phyloP scores from a whole-genome alignment of 169 alveolate genomes.

The Theileria equi region DNA sequence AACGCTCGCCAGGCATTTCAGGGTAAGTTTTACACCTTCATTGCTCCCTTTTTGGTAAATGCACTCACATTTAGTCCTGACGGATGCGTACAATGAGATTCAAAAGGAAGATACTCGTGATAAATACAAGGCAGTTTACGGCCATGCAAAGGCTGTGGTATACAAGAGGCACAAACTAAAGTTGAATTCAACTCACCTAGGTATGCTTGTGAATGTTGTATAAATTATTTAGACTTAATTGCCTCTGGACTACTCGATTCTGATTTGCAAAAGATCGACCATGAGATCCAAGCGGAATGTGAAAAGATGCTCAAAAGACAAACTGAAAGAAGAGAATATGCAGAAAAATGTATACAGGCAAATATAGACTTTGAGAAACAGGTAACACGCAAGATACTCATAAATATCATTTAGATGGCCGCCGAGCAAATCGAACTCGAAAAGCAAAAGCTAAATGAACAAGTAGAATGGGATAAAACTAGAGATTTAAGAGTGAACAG shows the following conservation, averaged over 20 bases:
- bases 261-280: conserved; percentile 65
- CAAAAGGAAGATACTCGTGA: conserved; percentile 74
- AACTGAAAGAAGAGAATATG: conserved; percentile 78
- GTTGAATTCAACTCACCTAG: conserved; percentile 62
- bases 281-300: conserved; percentile 74
- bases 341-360: conserved; percentile 78
- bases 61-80: conserved; percentile 44
- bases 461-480: conserved; percentile 73
- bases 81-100: conserved; percentile 78
- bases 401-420: conserved; percentile 17
- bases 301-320: conserved; percentile 71
- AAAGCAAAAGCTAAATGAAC: conserved; percentile 61
- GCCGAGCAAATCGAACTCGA: conserved; percentile 57
- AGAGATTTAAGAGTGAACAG: conserved; percentile 70
- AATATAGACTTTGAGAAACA: conserved; percentile 73
- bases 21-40: conserved; percentile 21
- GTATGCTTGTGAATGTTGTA: conserved; percentile 24
- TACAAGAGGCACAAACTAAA: conserved; percentile 64
- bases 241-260: conserved; percentile 47
- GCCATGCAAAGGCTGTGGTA: conserved; percentile 74
- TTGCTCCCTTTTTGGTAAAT: neutral
- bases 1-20: conserved; percentile 88
- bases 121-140: conserved; percentile 78
- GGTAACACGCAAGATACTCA: conserved; percentile 30
- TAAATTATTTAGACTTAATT: conserved; percentile 25